Base-by-base conservation (phyloP, 805 yeast species). In the Ogataea trehalophila region DNA sequence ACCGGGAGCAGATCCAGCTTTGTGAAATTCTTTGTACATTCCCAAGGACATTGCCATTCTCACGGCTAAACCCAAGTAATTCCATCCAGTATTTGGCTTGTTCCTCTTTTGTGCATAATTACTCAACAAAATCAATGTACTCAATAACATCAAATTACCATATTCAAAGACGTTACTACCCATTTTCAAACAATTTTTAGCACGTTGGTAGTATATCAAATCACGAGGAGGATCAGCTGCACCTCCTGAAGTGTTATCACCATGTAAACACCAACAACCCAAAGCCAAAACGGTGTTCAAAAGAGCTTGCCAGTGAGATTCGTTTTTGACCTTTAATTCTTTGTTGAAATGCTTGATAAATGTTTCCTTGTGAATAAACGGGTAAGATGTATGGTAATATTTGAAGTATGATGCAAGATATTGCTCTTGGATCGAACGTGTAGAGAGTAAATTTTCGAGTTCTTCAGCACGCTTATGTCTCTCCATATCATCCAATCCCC, bases 21-120 rank as follows among this genome's bases (percentile, higher is more conserved):
- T 39, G 33, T 44, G 42, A 50, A 77, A 74, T 51, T 81, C 85
- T 45, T 75, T 76, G 57, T 80, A 77, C 23, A 83, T 63, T 4
- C 88, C 90, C 37, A 83, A 60, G 0, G 85, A 81, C 54, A 79
- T 68, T 0, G 88, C 87, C 84, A 83, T 81, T 51, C 85, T 68
- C 8, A 80, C 74, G 0, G 86, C 83, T 16, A 80, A 66, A 13
- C 89, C 88, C 34, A 81, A 65, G 52, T 77, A 80, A 55, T 79
- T 79, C 85, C 87, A 83, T 22, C 84, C 83, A 0, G 87, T 75
- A 61, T 82, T 82, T 46, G 85, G 83, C 54, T 79, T 80, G 55
- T 81, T 79, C 43, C 85, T 71, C 63, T 80, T 80, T 57, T 80
- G 86, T 11, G 79, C 76, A 62, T 82, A 84, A 52, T 77, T 77